These are phyloP conservation scores for Thinopyrum elongatum DNA, from an alignment of 176 grass and related monocot species.

Conservation along the genomic window DNA sequence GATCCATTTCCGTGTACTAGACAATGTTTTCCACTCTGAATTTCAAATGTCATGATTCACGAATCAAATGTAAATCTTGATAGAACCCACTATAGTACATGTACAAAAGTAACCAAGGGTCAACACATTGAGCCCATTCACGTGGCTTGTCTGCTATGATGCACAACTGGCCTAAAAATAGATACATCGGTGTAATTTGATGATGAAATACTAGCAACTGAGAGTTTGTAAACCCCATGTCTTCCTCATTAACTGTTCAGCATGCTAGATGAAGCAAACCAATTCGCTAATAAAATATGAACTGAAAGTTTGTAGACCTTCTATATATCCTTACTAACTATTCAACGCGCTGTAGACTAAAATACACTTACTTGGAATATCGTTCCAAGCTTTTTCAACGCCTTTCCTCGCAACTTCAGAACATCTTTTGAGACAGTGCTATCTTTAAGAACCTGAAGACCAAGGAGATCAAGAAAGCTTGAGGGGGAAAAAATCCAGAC, in stretches of 20 bases:
- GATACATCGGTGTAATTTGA: neutral
- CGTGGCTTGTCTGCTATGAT: neutral
- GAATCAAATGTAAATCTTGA: neutral
- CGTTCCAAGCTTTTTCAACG: constrained; percentile 83
- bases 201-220: neutral
- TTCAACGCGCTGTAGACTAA: neutral
- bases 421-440: constrained; percentile 68
- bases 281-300: neutral
- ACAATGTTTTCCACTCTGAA: neutral
- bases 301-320: neutral
- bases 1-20: neutral
- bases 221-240: neutral
- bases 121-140: neutral
- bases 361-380: constrained; percentile 81
- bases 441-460: constrained; percentile 84
- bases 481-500: neutral
- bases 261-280: neutral
- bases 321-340: neutral
- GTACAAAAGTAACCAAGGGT: neutral
- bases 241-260: neutral
- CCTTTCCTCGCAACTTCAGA: constrained; percentile 74
- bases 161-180: neutral
- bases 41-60: neutral
- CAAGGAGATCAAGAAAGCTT: constrained; percentile 20
- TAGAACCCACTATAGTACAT: neutral